Base-by-base conservation (phyloP, 2,329 filamentous ascomycete species). In the Aspergillus phoenicis region DNA sequence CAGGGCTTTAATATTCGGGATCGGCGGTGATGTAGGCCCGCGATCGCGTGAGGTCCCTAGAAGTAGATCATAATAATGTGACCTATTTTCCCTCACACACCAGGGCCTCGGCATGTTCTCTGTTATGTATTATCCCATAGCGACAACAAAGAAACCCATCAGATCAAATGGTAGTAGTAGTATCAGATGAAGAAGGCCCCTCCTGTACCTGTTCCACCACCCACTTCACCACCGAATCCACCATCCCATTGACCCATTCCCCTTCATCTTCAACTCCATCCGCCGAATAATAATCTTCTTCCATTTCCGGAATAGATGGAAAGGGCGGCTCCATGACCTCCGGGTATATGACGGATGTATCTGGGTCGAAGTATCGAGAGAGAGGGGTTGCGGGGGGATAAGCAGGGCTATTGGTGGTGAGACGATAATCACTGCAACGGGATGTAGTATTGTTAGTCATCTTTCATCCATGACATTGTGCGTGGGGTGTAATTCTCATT, bases 331-430 rank as follows among this genome's bases (percentile, higher is more conserved):
- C 53, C 3, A 69, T 39, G 5, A 67, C 54, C 8, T 63, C 24
- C 3, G 47, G 24, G 52, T 62, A 48, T 24, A 72, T 36, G 20
- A 56, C 45, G 8, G 52, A 60, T 2, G 68, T 68, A 8, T 51
- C 17, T 5, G 60, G 61, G 60, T 71, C 60, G 53, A 71, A 71
- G 49, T 66, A 69, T 58, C 56, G 63, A 2, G 61, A 58, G 8
- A 69, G 56, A 10, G 52, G 62, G 28, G 43, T 38, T 30, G 39
- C 7, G 22, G 52, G 52, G 20, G 13, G 13, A 47, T 11, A 2
- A 20, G 2, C 17, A 15, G 30, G 1, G 3, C 26, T 33, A n/a
- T 51, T 6, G 24, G 15, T 43, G 39, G 39, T n/a, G 39, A 17
- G n/a, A 6, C 8, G 20, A 11, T 24, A 20, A 45, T 45, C 17